phyloP scores from a whole-genome alignment of 371 early-diverging fungal genomes.

The Rhizopus sp. region DNA sequence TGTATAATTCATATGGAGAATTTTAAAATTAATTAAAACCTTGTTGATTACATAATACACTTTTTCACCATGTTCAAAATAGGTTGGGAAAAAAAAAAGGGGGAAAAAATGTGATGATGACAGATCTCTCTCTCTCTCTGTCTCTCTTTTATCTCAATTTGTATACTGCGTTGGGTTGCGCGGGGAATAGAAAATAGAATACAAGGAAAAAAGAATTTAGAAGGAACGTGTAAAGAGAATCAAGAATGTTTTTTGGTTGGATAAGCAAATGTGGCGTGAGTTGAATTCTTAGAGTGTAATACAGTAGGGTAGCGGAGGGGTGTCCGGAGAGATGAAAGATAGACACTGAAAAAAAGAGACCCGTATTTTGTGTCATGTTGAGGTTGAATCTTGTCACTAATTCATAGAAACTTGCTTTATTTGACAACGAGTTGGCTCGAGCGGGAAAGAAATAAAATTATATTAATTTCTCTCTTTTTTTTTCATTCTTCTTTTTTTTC shows the following conservation, averaged over 20 bases:
- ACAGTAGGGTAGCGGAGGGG: not conserved
- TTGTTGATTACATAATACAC: not conserved
- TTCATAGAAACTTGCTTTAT: not conserved
- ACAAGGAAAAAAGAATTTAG: not conserved
- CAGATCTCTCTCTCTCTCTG: not conserved
- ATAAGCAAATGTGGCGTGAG: slow-evolving; percentile 34
- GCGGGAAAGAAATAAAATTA: slow-evolving; percentile 16
- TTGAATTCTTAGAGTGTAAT: slow-evolving; percentile 10
- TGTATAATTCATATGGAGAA: no score
- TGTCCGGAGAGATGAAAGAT: slow-evolving; percentile 1
- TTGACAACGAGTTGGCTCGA: slow-evolving; percentile 24
- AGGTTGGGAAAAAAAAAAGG: not conserved
- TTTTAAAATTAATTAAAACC: no score
- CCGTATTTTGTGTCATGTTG: slow-evolving; percentile 22
- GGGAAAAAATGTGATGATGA: not conserved
- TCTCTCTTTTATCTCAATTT: no score
- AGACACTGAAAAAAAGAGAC: slow-evolving; percentile 14
- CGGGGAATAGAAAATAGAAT: not conserved
- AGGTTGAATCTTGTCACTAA: not conserved
- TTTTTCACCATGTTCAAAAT: not conserved
- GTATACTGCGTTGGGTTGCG: no score
- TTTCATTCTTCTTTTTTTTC: slow-evolving; percentile 15
- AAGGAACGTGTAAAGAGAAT: slow-evolving; percentile 12
- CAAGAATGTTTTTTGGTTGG: slow-evolving; percentile 16
- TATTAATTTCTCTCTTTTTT: slow-evolving; percentile 8